Base-by-base conservation (phyloP, 1,284 basidiomycete species). In the Ustilago cynodontis region DNA sequence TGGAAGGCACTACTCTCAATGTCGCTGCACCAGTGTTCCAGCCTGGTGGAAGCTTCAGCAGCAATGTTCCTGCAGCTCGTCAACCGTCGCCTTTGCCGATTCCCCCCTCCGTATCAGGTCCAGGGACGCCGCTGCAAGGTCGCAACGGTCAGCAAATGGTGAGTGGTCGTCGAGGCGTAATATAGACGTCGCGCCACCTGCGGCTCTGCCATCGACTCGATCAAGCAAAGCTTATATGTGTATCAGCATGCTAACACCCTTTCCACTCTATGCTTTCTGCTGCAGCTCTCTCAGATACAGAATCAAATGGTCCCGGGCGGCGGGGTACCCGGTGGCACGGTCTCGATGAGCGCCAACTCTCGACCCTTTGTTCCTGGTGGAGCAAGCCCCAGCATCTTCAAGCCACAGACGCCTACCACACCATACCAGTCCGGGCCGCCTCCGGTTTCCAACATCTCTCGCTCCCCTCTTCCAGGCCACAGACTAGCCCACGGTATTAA, bases 221-320 rank as follows among this genome's bases (percentile, higher is more conserved):
- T 35, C 5, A 26, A 14, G 31, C 3, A 37, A 14, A 28, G n/a
- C 18, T 43, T 20, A 20, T 7, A 20, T 43, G 41, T 20, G n/a
- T 37, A 37, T 16, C n/a, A 43, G 41, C 41, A 43, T 43, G 20
- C 67, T 69, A 29, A 64, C 47, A 31, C 16, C 22, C 33, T 51
- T 13, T 18, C 2, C n/a, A 6, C 16, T 11, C 16, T 20, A 31
- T 18, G 5, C 39, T 3, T n/a, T 13, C 9, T 37, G 18, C 18
- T 13, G 10, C 59, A 71, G 68, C 65, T 78, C 13, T 52, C 65
- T 0, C 76, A 75, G 53, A 78, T 78, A 7, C 76, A 78, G 10
- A 75, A 70, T 26, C 71, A 74, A 35, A 65, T 75, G 65, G 26
- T 51, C 0, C 53, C 60, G 16, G 58, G 35, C 28, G 59, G 65